Conservation (phyloP, 495 filamentous ascomycete species). For the Pyrenula aspistea region DNA sequence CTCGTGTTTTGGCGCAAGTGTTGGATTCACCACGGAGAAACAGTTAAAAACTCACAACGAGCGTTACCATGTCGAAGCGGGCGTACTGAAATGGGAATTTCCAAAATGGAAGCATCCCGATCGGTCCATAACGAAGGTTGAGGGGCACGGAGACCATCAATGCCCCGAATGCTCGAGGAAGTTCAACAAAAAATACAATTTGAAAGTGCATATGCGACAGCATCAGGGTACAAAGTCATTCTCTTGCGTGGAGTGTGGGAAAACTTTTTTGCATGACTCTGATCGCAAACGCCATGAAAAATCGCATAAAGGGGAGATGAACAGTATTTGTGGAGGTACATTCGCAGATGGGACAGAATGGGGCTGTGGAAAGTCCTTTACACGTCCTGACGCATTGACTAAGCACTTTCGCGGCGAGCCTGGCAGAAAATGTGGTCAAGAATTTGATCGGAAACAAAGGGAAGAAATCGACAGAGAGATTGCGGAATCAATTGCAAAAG, state of each 20-base stretch:
- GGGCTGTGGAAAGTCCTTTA: not conserved
- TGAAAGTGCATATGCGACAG: slow-evolving; percentile 13
- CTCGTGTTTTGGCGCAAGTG: slow-evolving; percentile 15
- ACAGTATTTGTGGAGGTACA: not conserved
- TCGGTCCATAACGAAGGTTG: not conserved
- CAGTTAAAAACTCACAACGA: slow-evolving; percentile 24
- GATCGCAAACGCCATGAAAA: not conserved
- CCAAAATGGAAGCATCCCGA: not conserved
- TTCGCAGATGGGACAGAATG: not conserved
- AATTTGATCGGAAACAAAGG: not conserved
- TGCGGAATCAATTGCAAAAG: not conserved
- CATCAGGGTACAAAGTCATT: slow-evolving; percentile 17
- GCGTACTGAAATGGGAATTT: slow-evolving; percentile 9
- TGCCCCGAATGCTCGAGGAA: slow-evolving; percentile 4
- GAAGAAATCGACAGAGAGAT: too few species aligned
- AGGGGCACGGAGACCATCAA: slow-evolving; percentile 1
- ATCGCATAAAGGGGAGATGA: not conserved
- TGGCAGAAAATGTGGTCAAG: not conserved
- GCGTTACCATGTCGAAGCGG: slow-evolving; percentile 11
- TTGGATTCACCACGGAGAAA: slow-evolving; percentile 25
- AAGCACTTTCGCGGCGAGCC: not conserved
- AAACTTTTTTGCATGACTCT: not conserved
- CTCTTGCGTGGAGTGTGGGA: slow-evolving; percentile 9
- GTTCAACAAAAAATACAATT: slow-evolving; percentile 13
- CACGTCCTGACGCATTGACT: not conserved